phyloP scores from a whole-genome alignment of 2,329 filamentous ascomycete species.

The Myriosclerotinia duriaeana region DNA sequence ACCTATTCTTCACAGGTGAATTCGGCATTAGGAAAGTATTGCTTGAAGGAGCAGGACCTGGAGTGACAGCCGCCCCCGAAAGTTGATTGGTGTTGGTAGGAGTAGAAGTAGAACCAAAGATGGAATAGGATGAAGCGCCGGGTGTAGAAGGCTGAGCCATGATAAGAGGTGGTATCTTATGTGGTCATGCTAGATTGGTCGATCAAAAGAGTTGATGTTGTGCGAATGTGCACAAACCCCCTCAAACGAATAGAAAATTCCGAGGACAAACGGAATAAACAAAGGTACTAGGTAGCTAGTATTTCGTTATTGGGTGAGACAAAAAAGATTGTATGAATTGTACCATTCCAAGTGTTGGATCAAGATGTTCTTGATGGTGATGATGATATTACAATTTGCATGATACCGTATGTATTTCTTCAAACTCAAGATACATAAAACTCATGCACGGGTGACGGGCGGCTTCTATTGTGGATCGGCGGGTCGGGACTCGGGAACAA shows the following conservation, averaged over 20 bases:
- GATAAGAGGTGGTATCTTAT: slow-evolving; percentile 23
- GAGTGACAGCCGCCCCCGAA: slow-evolving; percentile 41
- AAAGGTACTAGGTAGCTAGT: not conserved
- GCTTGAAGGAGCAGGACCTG: slow-evolving; percentile 57
- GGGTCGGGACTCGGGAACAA: not conserved
- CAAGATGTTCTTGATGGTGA: slow-evolving; percentile 14
- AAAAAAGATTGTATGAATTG: slow-evolving; percentile 5
- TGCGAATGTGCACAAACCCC: slow-evolving; percentile 19
- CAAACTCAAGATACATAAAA: slow-evolving; percentile 10
- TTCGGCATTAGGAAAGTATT: slow-evolving; percentile 92
- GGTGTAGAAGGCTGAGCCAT: slow-evolving; percentile 51
- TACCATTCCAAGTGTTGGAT: not conserved
- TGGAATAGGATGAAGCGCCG: slow-evolving; percentile 44
- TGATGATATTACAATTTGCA: slow-evolving; percentile 11
- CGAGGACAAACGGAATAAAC: not conserved
- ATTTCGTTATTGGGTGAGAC: not conserved
- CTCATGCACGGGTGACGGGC: slow-evolving; percentile 16
- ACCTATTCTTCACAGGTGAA: slow-evolving; percentile 68
- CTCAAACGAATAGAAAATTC: not conserved
- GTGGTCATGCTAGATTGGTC: slow-evolving; percentile 29
- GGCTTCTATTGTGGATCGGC: slow-evolving; percentile 8
- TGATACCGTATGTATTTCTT: not conserved
- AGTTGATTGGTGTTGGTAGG: slow-evolving; percentile 28
- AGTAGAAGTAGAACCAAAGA: slow-evolving; percentile 48
- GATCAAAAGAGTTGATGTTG: slow-evolving; percentile 11